Evolutionary conservation across 2,329 filamentous ascomycete genomes (phyloP), one percentile per base, ranked within the genome.

Genomic region (Daldinia sp.): DNA sequence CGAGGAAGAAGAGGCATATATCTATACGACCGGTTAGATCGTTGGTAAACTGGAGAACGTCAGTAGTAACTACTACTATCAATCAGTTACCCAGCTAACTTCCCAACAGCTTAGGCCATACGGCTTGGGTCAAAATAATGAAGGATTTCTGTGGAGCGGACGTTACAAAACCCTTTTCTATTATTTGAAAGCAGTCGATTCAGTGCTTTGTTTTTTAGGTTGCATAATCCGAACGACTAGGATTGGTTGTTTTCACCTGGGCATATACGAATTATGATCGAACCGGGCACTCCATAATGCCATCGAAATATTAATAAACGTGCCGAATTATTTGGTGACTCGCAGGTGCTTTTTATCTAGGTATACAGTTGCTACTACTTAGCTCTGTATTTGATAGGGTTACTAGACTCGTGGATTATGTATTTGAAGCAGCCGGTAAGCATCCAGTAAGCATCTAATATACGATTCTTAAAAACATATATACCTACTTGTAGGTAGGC

Each of bases 11-110:
- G 44, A 26, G 23, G 23, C 44, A 6, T 23, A 28, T 48, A 48
- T 26, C 23, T 20, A 48, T 15, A 48, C 23, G 44, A 26, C 12
- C 12, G 23, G 13, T 48, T 28, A 48, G 44, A 28, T 23, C 12
- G 5, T 48, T 26, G 23, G 23, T 26, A 26, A 9, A 28, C 44
- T 28, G 44, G 44, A 48, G 23, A 23, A 28, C 20, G 23, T 48
- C 26, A 48, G 23, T 48, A 48, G 23, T 48, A 48, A 48, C 13
- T 48, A 48, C 44, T 48, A 48, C 20, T 48, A 48, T 48, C 28
- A 15, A 23, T 28, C 26, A 48, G 4, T 10, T 13, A 28, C 23
- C 4, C 6, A 48, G 13, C 23, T 48, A 28, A 48, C 44, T 48
- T 48, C 12, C 23, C 44, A 15, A 18, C 12, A 48, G 44, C 44